Percentiles rank a stretch among this genome's conserved stretches.
Conservation (phyloP, 2,329 filamentous ascomycete species). For the Ascosphaera pollenicola region DNA sequence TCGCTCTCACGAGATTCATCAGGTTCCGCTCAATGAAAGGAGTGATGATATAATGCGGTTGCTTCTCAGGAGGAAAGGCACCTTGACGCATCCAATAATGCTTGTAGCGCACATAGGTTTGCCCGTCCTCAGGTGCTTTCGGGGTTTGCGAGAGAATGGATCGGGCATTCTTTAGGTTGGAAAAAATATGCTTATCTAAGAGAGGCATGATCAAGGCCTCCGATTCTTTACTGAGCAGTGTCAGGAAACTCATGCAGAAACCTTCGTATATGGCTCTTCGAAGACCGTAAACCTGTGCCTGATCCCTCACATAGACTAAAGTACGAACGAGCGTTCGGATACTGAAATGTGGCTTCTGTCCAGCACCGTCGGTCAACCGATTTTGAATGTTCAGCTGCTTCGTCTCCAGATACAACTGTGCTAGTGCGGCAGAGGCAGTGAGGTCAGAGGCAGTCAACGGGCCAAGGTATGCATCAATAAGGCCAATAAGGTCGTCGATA, state of each 20-base stretch:
- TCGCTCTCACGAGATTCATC: conserved; percentile 79
- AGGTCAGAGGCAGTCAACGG: conserved; percentile 48
- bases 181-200: conserved; percentile 60
- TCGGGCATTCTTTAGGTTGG: conserved; percentile 43
- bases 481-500: conserved; percentile 61
- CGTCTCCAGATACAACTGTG: conserved; percentile 68
- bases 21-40: conserved; percentile 88
- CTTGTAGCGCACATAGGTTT: conserved; percentile 60
- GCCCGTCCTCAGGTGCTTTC: conserved; percentile 53
- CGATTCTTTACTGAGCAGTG: conserved; percentile 61
- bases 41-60: conserved; percentile 87
- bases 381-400: conserved; percentile 65
- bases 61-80: conserved; percentile 39
- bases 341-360: conserved; percentile 93
- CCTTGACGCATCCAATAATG: conserved; percentile 86
- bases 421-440: conserved; percentile 57
- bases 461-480: conserved; percentile 75
- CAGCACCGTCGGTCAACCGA: conserved; percentile 76
- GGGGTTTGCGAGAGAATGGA: conserved; percentile 60
- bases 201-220: conserved; percentile 58
- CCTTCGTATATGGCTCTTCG: conserved; percentile 79
- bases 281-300: conserved; percentile 63
- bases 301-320: conserved; percentile 67
- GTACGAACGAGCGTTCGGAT: conserved; percentile 81
- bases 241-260: conserved; percentile 95